Percentiles rank a stretch among this genome's conserved stretches.
Evolutionary conservation across 108 stramenopile species (phyloP).

Genomic region (Skeletonema grethae): DNA sequence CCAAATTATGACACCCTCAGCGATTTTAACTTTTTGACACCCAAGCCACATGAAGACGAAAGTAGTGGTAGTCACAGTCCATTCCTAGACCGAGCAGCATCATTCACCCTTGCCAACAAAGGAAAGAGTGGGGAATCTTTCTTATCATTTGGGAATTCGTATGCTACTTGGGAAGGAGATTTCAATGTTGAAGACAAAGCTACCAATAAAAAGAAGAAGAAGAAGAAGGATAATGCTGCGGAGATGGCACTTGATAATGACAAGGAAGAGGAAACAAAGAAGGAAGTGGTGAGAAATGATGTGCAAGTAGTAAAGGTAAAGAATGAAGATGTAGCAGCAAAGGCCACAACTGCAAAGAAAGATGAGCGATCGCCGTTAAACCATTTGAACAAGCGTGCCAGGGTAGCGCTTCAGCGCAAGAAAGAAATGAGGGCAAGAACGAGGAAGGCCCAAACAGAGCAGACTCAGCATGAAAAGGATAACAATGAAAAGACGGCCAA

Average conservation of each 20-base stretch:
- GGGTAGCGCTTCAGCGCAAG: neutral
- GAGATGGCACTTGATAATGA: neutral
- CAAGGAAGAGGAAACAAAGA: neutral
- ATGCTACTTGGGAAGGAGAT: slow-evolving; percentile 2
- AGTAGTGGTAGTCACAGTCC: neutral
- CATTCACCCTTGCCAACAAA: neutral
- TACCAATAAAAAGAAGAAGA: neutral
- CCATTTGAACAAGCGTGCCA: neutral
- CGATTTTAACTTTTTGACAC: slow-evolving; percentile 31
- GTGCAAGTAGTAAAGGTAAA: neutral
- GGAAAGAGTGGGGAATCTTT: neutral
- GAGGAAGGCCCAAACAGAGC: neutral
- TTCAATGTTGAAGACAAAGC: neutral
- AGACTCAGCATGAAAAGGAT: neutral
- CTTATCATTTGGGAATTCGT: neutral
- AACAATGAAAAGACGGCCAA: neutral
- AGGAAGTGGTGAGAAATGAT: neutral
- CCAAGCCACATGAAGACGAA: neutral
- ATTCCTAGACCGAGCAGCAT: slow-evolving; percentile 1
- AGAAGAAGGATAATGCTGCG: neutral
- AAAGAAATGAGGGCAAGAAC: neutral
- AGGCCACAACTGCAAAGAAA: neutral
- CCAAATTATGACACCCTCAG: slow-evolving; percentile 31
- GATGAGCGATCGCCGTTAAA: neutral
- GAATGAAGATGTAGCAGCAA: neutral